phyloP scores from a whole-genome alignment of 1,284 basidiomycete genomes.

The Phellopilus nigrolimitatus region DNA sequence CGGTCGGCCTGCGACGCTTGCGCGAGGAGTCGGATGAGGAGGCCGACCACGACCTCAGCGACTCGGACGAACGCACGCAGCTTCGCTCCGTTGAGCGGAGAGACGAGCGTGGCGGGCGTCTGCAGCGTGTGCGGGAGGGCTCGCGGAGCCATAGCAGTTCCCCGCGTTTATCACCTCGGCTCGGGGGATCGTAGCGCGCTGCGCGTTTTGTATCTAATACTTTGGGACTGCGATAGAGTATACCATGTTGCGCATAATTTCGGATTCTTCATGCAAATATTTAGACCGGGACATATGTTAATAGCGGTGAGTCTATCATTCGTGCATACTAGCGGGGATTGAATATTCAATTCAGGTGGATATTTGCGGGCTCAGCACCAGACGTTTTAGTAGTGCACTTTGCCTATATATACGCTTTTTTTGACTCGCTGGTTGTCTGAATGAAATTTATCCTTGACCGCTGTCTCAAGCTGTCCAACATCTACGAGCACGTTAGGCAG shows the following conservation, averaged over 20 bases:
- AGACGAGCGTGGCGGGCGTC: neutral
- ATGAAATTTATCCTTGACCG: too few relatives aligned
- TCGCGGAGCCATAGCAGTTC: slow-evolving; percentile 17
- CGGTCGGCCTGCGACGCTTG: slow-evolving; percentile 38
- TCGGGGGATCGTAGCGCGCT: neutral
- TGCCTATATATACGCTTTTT: too few relatives aligned
- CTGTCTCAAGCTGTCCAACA: too few relatives aligned
- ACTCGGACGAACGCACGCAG: slow-evolving; percentile 48
- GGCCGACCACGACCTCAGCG: slow-evolving; percentile 35
- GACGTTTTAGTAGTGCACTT: too few relatives aligned
- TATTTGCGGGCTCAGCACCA: too few relatives aligned
- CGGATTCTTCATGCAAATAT: neutral
- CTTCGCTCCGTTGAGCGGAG: slow-evolving; percentile 27
- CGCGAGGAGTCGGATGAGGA: slow-evolving; percentile 33
- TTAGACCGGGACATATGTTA: too few relatives aligned
- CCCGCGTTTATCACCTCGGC: slow-evolving; percentile 9
- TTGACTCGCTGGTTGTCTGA: too few relatives aligned
- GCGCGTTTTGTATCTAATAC: slow-evolving; percentile 6
- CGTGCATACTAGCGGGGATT: too few relatives aligned
- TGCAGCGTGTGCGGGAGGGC: slow-evolving; percentile 7
- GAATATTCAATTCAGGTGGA: too few relatives aligned
- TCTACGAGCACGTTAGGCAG: too few relatives aligned
- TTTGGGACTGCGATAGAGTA: neutral
- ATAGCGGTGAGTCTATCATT: too few relatives aligned
- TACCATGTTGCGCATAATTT: neutral